Percentiles rank a stretch among this genome's conserved stretches.
Evolutionary conservation across 805 yeast species (phyloP).

Genomic region (Kazachstania martiniae): DNA sequence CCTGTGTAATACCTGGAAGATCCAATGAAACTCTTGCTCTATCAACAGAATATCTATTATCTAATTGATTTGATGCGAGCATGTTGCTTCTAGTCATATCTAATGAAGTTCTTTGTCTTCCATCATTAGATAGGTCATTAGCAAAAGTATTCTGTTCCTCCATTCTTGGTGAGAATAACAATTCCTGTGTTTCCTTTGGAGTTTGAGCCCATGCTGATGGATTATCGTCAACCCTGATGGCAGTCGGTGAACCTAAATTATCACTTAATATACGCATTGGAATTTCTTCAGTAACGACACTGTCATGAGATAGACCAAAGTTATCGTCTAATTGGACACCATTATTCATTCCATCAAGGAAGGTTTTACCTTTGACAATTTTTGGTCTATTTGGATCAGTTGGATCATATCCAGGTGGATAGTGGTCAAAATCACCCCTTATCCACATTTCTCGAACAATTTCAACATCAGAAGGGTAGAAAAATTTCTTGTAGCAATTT

Average conservation of each 20-base stretch:
- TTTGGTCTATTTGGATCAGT: slow-evolving; percentile 60
- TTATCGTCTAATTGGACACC: background rate
- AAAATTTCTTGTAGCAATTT: slow-evolving; percentile 44
- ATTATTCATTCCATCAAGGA: background rate
- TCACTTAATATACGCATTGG: slow-evolving; percentile 24
- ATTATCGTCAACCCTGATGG: slow-evolving; percentile 7
- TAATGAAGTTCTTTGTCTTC: slow-evolving; percentile 26
- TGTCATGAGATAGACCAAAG: slow-evolving; percentile 15
- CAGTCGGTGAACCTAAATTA: slow-evolving; percentile 22
- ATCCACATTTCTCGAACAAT: slow-evolving; percentile 61
- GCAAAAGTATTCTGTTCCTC: slow-evolving; percentile 1
- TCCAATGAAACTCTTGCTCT: slow-evolving; percentile 33
- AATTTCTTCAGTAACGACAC: slow-evolving; percentile 31
- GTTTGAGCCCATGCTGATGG: slow-evolving; percentile 9
- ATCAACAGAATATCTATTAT: slow-evolving; percentile 30
- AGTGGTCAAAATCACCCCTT: slow-evolving; percentile 56
- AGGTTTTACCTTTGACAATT: slow-evolving; percentile 35
- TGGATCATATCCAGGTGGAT: slow-evolving; percentile 64
- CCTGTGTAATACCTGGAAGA: slow-evolving; percentile 32
- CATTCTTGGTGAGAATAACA: slow-evolving; percentile 15
- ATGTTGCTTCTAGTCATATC: slow-evolving; percentile 30
- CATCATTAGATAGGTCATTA: slow-evolving; percentile 1
- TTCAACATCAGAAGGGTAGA: slow-evolving; percentile 57
- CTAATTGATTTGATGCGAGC: slow-evolving; percentile 29
- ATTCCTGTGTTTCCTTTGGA: slow-evolving; percentile 21